phyloP scores from a whole-genome alignment of 2,329 filamentous ascomycete genomes.

The Hypomyces rosellus region DNA sequence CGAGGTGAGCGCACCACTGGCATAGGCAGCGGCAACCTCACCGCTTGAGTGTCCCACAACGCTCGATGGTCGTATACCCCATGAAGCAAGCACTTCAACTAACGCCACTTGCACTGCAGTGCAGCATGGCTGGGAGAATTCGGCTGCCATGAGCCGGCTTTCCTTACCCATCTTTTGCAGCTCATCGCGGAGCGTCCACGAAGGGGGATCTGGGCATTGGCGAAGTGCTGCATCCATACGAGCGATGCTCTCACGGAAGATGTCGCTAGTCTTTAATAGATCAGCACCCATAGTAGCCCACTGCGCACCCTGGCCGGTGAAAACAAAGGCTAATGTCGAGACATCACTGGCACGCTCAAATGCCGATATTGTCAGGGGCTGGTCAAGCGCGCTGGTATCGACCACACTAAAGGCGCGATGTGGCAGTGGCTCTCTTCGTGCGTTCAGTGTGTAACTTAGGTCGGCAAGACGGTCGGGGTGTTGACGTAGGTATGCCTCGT shows the following conservation, averaged over 20 bases:
- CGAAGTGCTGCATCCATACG: slow-evolving; percentile 9
- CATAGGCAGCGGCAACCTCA: slow-evolving; percentile 41
- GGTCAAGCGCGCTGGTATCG: not conserved
- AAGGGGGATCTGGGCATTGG: not conserved
- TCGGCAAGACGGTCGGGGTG: not conserved
- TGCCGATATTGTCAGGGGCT: not conserved
- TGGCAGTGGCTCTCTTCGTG: slow-evolving; percentile 21
- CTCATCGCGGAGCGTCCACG: slow-evolving; percentile 18
- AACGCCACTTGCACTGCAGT: slow-evolving; percentile 39
- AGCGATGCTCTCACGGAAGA: slow-evolving; percentile 9
- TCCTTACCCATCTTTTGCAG: slow-evolving; percentile 7
- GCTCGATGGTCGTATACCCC: slow-evolving; percentile 25
- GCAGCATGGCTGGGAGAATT: slow-evolving; percentile 32
- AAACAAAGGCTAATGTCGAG: slow-evolving; percentile 14
- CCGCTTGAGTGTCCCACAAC: slow-evolving; percentile 39
- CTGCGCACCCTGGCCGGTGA: slow-evolving; percentile 32
- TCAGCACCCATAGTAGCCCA: slow-evolving; percentile 27
- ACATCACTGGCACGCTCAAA: not conserved
- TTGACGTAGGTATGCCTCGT: not conserved
- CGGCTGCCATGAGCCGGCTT: slow-evolving; percentile 14
- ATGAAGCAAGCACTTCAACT: slow-evolving; percentile 29
- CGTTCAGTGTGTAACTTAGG: slow-evolving; percentile 11
- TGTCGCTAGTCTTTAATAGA: slow-evolving; percentile 10
- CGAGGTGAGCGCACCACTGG: slow-evolving; percentile 28
- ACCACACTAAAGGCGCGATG: slow-evolving; percentile 21